These are phyloP conservation scores for Phytopythium chamaehyphon DNA, from an alignment of 352 stramenopile genomes.

Conservation along the genomic window DNA sequence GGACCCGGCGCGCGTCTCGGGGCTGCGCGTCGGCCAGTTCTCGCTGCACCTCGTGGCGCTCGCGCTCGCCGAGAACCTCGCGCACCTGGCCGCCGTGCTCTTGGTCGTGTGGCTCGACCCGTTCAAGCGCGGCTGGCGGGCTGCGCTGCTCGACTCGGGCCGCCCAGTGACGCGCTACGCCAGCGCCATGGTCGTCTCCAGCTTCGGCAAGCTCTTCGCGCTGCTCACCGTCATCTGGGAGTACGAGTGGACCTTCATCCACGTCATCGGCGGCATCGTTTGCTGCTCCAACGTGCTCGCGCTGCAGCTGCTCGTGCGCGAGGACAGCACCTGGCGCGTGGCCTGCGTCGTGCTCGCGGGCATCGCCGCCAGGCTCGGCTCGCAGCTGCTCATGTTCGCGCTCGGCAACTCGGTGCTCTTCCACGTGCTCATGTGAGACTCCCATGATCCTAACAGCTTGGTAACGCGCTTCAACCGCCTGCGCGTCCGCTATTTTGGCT, in stretches of 20 bases:
- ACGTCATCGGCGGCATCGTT: slow-evolving; percentile 75
- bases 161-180: slow-evolving; percentile 30
- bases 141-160: slow-evolving; percentile 15
- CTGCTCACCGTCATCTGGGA: slow-evolving; percentile 85
- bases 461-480: neutral
- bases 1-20: slow-evolving; percentile 33
- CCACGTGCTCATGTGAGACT: slow-evolving; percentile 59
- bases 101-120: slow-evolving; percentile 45
- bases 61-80: slow-evolving; percentile 65
- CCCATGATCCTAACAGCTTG: too few relatives aligned
- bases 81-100: slow-evolving; percentile 53
- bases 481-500: neutral
- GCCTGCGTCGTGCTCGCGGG: slow-evolving; percentile 35
- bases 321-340: slow-evolving; percentile 36
- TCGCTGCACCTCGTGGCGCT: slow-evolving; percentile 74
- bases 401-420: slow-evolving; percentile 75
- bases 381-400: slow-evolving; percentile 57
- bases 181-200: slow-evolving; percentile 73
- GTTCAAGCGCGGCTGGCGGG: slow-evolving; percentile 46
- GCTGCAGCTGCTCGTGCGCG: slow-evolving; percentile 59
- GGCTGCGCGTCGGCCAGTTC: slow-evolving; percentile 65
- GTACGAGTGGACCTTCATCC: slow-evolving; percentile 81
- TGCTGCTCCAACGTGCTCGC: slow-evolving; percentile 70
- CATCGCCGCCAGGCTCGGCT: slow-evolving; percentile 30
- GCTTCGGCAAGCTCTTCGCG: slow-evolving; percentile 83